These are phyloP conservation scores for Pseudotsuga menziesii DNA, from an alignment of 75 land plant genomes.

Conservation along the genomic window DNA sequence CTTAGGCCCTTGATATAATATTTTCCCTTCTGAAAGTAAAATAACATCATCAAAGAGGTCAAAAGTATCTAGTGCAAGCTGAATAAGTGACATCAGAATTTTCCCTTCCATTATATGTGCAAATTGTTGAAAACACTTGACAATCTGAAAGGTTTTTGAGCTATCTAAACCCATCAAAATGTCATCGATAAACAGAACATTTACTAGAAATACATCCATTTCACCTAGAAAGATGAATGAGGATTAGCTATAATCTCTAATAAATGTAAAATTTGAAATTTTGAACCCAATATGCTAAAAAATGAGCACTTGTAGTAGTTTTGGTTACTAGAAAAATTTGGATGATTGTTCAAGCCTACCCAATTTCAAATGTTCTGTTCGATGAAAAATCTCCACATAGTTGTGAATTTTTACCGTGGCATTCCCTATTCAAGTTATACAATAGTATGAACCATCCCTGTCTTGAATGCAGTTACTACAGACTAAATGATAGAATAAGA, in stretches of 20 bases:
- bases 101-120: slow-evolving; percentile 47
- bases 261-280: background rate
- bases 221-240: slow-evolving; percentile 12
- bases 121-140: slow-evolving; percentile 48
- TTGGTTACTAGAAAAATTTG: background rate
- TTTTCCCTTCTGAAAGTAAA: slow-evolving; percentile 45
- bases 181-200: slow-evolving; percentile 25
- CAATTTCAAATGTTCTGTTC: background rate
- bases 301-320: background rate
- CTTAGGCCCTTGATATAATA: slow-evolving; percentile 48
- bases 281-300: background rate
- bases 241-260: background rate
- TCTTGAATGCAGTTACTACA: background rate
- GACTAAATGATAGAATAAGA: background rate
- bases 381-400: too few species aligned
- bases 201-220: slow-evolving; percentile 21
- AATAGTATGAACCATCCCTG: background rate
- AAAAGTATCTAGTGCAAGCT: slow-evolving; percentile 62
- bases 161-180: slow-evolving; percentile 61
- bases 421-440: too few species aligned
- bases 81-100: slow-evolving; percentile 52
- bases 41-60: slow-evolving; percentile 58
- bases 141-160: slow-evolving; percentile 64
- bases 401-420: background rate
- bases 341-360: background rate